Conservation (phyloP, 805 yeast species). For the Sungouiozyma intestinalis region DNA sequence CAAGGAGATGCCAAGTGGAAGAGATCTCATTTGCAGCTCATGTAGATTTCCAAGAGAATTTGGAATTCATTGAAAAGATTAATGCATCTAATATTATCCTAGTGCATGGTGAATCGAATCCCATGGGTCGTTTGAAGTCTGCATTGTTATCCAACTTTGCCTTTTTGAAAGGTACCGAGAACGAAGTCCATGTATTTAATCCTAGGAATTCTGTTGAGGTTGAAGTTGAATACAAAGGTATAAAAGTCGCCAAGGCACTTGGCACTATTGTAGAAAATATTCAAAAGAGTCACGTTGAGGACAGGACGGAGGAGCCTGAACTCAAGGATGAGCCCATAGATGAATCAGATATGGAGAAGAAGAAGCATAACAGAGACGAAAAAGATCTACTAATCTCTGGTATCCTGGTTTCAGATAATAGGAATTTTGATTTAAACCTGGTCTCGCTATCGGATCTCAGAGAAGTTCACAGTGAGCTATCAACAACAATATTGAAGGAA, state of each 20-base stretch:
- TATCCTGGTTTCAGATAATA: constrained; percentile 63
- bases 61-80: constrained; percentile 81
- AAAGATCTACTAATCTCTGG: constrained; percentile 52
- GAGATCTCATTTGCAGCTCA: constrained; percentile 99
- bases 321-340: background rate
- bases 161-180: constrained; percentile 69
- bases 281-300: constrained; percentile 26
- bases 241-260: constrained; percentile 70
- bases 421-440: constrained; percentile 77
- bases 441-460: constrained; percentile 79
- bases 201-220: constrained; percentile 86
- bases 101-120: constrained; percentile 95
- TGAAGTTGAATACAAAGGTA: constrained; percentile 66
- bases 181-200: constrained; percentile 82
- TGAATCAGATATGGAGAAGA: constrained; percentile 2
- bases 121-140: constrained; percentile 96
- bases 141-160: constrained; percentile 84
- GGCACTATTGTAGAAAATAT: constrained; percentile 46
- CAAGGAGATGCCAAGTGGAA: constrained; percentile 77
- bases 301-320: constrained; percentile 4
- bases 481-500: constrained; percentile 77
- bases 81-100: constrained; percentile 77
- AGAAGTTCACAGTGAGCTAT: constrained; percentile 70
- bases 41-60: constrained; percentile 89
- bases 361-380: constrained; percentile 2